A percentile compares a stretch with the other conserved stretches of the same genome.
Conservation (phyloP, 306 rosid genomes). For the Castanea sativa region DNA sequence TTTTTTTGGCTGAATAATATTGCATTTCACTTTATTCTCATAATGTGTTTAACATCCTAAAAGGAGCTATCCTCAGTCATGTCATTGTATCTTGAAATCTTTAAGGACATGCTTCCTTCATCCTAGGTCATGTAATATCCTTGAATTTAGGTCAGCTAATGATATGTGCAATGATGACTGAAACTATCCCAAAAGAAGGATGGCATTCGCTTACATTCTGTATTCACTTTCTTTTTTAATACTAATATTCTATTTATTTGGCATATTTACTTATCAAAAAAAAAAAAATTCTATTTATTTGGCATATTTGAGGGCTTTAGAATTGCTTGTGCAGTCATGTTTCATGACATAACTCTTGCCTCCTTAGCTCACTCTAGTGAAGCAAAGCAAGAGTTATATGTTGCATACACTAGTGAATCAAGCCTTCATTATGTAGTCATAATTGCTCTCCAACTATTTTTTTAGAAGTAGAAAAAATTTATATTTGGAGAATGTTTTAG, state of each 20-base stretch:
- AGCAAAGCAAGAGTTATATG: no score
- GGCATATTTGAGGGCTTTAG: no score
- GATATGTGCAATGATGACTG: not conserved
- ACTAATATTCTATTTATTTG: no score
- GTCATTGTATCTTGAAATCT: not conserved
- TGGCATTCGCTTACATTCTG: not conserved
- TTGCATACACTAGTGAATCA: no score
- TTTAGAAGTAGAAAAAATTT: not conserved
- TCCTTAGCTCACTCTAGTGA: no score
- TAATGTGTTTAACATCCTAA: not conserved
- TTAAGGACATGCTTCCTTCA: not conserved
- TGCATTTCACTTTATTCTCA: not conserved
- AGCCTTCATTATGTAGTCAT: not conserved
- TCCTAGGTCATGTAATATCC: not conserved
- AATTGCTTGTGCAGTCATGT: no score
- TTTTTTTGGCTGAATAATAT: not conserved
- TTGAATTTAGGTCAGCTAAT: not conserved
- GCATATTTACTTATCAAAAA: no score
- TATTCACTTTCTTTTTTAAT: no score
- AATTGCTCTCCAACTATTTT: not conserved
- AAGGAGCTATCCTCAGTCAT: not conserved
- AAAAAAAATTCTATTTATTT: no score
- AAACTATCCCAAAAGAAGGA: not conserved
- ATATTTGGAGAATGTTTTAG: not conserved
- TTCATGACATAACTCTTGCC: no score